Evolutionary conservation across 768 basidiomycete genomes (phyloP).

Genomic region (Gymnopilus dilepis): DNA sequence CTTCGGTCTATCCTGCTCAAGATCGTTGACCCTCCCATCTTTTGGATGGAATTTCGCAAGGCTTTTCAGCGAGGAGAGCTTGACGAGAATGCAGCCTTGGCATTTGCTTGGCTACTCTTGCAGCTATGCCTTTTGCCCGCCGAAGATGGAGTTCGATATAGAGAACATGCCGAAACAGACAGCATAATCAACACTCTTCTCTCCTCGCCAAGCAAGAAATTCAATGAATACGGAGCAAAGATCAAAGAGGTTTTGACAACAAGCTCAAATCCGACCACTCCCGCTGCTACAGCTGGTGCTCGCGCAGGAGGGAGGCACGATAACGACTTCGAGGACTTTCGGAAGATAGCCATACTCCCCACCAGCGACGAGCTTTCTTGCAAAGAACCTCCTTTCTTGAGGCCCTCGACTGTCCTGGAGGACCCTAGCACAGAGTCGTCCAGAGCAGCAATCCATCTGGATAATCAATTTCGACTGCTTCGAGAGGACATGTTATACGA

Average conservation of each 20-base stretch:
- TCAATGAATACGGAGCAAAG: conserved; percentile 26
- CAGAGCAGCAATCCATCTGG: conserved; percentile 55
- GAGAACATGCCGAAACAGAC: conserved; percentile 39
- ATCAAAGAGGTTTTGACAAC: conserved; percentile 29
- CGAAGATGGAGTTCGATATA: conserved; percentile 40
- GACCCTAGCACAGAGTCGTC: conserved; percentile 39
- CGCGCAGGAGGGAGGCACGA: conserved; percentile 70
- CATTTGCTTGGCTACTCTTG: conserved; percentile 54
- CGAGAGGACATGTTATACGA: conserved; percentile 51
- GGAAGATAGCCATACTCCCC: conserved; percentile 65
- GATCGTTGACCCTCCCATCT: conserved; percentile 54
- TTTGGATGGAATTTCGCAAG: conserved; percentile 46
- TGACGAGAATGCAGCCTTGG: conserved; percentile 35
- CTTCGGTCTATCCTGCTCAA: conserved; percentile 42
- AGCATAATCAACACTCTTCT: conserved; percentile 34
- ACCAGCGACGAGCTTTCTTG: conserved; percentile 61
- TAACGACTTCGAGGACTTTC: conserved; percentile 68
- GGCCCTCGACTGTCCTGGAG: conserved; percentile 44
- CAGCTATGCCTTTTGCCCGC: conserved; percentile 47
- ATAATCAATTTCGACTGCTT: conserved; percentile 69
- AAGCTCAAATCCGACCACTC: background rate
- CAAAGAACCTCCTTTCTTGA: conserved; percentile 51
- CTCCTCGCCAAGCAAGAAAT: conserved; percentile 27
- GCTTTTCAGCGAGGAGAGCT: conserved; percentile 40
- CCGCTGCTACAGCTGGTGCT: conserved; percentile 10